Evolutionary conservation across 305 asterid genomes (phyloP).

Genomic region (Striga hermonthica): DNA sequence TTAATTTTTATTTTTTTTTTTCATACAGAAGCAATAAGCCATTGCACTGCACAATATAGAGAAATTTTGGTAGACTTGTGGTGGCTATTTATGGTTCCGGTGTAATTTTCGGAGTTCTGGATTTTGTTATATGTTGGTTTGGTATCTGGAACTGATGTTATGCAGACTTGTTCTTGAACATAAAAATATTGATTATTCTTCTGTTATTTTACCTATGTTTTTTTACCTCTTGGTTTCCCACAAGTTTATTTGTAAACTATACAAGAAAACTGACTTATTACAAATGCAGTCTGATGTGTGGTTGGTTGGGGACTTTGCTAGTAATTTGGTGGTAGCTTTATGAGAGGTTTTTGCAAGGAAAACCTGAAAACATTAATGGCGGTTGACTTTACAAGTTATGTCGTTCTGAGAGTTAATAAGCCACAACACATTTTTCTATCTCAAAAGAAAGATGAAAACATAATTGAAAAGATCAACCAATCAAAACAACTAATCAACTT

Average conservation of each 20-base stretch:
- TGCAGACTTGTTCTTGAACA: neutral
- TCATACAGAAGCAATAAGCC: conserved; percentile 27
- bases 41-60: conserved; percentile 37
- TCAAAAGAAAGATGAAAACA: too few relatives aligned
- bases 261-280: neutral
- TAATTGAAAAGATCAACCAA: too few relatives aligned
- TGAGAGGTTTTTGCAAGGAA: conserved; percentile 3
- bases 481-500: too few relatives aligned
- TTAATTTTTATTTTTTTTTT: conserved; percentile 13
- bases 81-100: conserved; percentile 22
- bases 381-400: conserved; percentile 10
- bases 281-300: neutral
- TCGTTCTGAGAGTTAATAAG: too few relatives aligned
- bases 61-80: conserved; percentile 47
- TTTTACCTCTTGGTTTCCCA: neutral
- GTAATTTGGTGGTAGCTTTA: conserved; percentile 14
- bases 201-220: neutral
- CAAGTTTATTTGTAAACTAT: neutral
- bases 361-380: neutral
- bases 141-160: conserved; percentile 28
- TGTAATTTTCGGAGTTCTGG: conserved; percentile 21
- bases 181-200: conserved; percentile 9
- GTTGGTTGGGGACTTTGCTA: neutral
- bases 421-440: too few relatives aligned
- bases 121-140: conserved; percentile 33